Percentiles rank a stretch among this genome's conserved stretches.
Evolutionary conservation across 768 basidiomycete genomes (phyloP).

Genomic region (Floccularia luteovirens): DNA sequence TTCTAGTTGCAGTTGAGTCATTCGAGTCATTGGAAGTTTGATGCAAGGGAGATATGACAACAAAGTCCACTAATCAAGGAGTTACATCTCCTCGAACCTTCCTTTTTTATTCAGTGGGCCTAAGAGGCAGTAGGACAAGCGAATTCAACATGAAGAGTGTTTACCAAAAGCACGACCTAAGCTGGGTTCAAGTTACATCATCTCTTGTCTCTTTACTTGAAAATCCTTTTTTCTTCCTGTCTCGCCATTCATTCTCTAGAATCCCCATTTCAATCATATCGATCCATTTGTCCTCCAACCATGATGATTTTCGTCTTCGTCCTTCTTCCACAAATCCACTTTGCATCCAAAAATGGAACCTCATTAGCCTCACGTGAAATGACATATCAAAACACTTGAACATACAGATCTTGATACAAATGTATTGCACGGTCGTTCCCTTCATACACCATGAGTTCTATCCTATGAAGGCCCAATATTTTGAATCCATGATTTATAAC

Average conservation of each 20-base stretch:
- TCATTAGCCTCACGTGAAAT: conserved; percentile 2
- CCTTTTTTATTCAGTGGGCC: too few relatives aligned
- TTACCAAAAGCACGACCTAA: too few relatives aligned
- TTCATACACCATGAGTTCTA: conserved; percentile 30
- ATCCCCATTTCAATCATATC: conserved; percentile 30
- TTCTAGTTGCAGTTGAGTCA: too few relatives aligned
- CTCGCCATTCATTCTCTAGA: conserved; percentile 28
- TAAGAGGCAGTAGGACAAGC: too few relatives aligned
- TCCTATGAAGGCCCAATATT: conserved; percentile 28
- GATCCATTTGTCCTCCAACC: conserved; percentile 26
- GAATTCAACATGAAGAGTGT: too few relatives aligned
- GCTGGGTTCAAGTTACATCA: too few relatives aligned
- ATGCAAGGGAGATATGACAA: too few relatives aligned
- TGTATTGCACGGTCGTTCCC: conserved; percentile 27
- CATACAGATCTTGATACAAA: conserved; percentile 36
- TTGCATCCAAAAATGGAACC: neutral
- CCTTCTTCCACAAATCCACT: conserved; percentile 17
- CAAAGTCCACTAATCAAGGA: too few relatives aligned
- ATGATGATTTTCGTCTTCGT: conserved; percentile 18
- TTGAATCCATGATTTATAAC: conserved; percentile 31
- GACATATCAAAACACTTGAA: neutral
- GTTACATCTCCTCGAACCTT: too few relatives aligned
- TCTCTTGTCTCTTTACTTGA: too few relatives aligned
- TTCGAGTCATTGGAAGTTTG: too few relatives aligned
- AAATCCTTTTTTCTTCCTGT: conserved; percentile 2